Percentiles rank a stretch among this genome's conserved stretches.
Evolutionary conservation across 176 grass and related monocot species (phyloP).

Genomic region (Zea luxurians): DNA sequence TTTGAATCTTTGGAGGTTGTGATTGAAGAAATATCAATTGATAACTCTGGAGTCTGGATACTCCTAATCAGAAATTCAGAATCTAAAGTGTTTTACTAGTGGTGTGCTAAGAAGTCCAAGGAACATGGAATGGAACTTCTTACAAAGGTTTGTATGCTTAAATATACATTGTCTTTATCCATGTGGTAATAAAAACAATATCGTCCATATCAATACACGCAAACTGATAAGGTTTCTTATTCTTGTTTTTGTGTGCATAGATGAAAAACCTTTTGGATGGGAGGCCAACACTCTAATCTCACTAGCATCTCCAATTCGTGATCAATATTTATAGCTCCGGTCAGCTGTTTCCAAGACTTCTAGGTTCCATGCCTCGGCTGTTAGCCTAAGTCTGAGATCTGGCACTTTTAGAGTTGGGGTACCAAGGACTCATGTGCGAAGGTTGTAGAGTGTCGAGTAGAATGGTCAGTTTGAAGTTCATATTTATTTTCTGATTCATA

Average conservation of each 20-base stretch:
- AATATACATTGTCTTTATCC: background rate
- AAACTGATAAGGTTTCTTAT: slow-evolving; percentile 14
- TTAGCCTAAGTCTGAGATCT: slow-evolving; percentile 65
- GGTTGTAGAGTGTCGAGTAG: slow-evolving; percentile 39
- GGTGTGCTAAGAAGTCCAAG: slow-evolving; percentile 87
- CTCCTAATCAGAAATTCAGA: slow-evolving; percentile 65
- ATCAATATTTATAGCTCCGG: slow-evolving; percentile 44
- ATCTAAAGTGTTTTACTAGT: slow-evolving; percentile 79
- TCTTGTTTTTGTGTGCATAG: slow-evolving; percentile 40
- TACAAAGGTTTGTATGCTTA: slow-evolving; percentile 54
- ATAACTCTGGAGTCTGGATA: slow-evolving; percentile 71
- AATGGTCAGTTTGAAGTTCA: slow-evolving; percentile 16
- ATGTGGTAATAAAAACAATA: background rate
- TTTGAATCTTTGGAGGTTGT: slow-evolving; percentile 41
- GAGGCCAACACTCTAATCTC: slow-evolving; percentile 70
- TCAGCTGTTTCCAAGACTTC: slow-evolving; percentile 47
- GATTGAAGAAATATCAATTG: slow-evolving; percentile 81
- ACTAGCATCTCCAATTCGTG: slow-evolving; percentile 75
- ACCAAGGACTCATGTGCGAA: slow-evolving; percentile 47
- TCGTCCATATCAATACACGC: background rate
- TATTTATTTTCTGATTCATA: too few relatives aligned
- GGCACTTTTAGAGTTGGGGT: slow-evolving; percentile 76
- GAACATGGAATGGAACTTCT: slow-evolving; percentile 72
- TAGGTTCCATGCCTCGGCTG: slow-evolving; percentile 32
- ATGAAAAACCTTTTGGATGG: slow-evolving; percentile 85